Evolutionary conservation across 495 filamentous ascomycete genomes (phyloP), one percentile per base, ranked within the genome.

Genomic region (Ramalina intermedia): DNA sequence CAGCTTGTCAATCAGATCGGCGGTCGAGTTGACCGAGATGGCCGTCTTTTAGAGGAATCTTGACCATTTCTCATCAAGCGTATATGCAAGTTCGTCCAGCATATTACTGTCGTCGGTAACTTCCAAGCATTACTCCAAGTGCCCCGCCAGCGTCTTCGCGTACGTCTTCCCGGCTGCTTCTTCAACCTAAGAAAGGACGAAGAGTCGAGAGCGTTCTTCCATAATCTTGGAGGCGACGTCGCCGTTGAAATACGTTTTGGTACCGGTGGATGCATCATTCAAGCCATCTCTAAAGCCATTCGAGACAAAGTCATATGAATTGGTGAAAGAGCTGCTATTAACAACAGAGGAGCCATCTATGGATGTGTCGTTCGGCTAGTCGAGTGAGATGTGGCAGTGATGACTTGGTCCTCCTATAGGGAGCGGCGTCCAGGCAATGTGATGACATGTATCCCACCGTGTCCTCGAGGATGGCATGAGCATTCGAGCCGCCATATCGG

Each of bases 401-500:
- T 18, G 39, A 41, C 13, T 41, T 18, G 21, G 39, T 41, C 39
- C 7, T 41, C 39, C 39, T 41, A 9, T 41, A n/a, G 6, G 39
- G 7, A 3, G 39, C 39, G 1, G n/a, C n/a, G n/a, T 41, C 7
- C n/a, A 43, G 37, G 13, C 17, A 5, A 35, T 35, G 47, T 26
- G 23, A 20, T 12, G 23, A 35, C 23, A 46, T 18, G 29, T 46
- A 46, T 24, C 27, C 23, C 12, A 13, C 18, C 12, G 47, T 29
- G 9, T 51, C 50, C 2, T 78, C 71, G 8, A 78, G 14, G 35
- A 78, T 74, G 18, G 61, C 72, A 47, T 77, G 72, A 11, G 70
- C 69, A 54, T 81, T 79, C 14, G 71, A 64, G 42, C 76, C 76
- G 20, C 77, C 77, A 53, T 75, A 79, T 0, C 76, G 74, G 41